Base-by-base conservation (phyloP, 805 yeast genomes). In the Pichia pseudocactophila region DNA sequence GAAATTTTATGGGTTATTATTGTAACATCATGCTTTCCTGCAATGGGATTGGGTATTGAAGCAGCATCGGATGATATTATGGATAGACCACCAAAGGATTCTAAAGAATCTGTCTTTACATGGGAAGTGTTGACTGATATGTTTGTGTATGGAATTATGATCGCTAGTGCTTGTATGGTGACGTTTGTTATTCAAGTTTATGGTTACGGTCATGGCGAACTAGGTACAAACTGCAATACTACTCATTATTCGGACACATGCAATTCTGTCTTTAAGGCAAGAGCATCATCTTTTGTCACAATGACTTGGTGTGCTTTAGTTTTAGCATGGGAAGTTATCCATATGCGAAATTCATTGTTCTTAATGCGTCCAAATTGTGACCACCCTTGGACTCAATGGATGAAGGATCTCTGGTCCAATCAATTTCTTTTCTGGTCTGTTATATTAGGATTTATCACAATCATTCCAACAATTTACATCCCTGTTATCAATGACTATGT, bases 221-320 rank as follows among this genome's bases (percentile, higher is more conserved):
- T 85, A 39, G 95, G 92, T 13, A 36, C 43, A 17, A 62, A 69
- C 44, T 85, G 95, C 64, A 85, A 85, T 60, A 37, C 48, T 18
- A 55, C 54, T 2, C 62, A 69, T 25, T 59, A 57, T 25, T 66
- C 65, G 40, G 64, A 55, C 2, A 46, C 63, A 0, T 86, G 96
- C 63, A 53, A 64, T 36, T 61, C 69, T 47, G 95, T 86, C 10
- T 85, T 79, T 63, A 70, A 74, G 52, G 84, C 88, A 4, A 75
- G 96, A 59, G 75, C 94, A 3, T 74, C 82, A 3, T 73, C 88
- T 0, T 86, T 86, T 66, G 82, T 82, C 1, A 75, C 80, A 2
- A 80, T 85, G 80, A 86, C 95, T 0, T 86, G 95, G 94, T 74
- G 89, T 64, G 82, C 90, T 4, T 69, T 86, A 45, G 57, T 85